Base-by-base conservation (phyloP, 129 eudicot species). In the Centella asiatica region DNA sequence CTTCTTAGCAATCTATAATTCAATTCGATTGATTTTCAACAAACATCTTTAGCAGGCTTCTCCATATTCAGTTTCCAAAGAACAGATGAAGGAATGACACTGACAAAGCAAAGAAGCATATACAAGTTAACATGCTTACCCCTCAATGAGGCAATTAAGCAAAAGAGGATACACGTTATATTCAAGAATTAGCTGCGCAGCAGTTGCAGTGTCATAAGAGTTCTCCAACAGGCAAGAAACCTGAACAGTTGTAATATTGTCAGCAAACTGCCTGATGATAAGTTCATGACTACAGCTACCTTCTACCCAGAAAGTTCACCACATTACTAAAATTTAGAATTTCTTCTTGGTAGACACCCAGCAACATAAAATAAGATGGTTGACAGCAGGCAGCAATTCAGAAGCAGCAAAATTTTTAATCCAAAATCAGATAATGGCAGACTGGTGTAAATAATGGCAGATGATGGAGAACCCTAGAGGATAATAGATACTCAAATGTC, bases 171-270 rank as follows among this genome's bases (percentile, higher is more conserved):
- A 87, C 36, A 77, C 68, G 23, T 65, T 76, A 71, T 87, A 58
- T 56, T 80, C 76, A 36, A 77, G 74, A 57, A 92, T 49, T 61
- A 92, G 65, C 66, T 71, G 81, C 18, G 69, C 57, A 62, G 88
- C 83, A 66, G 76, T 74, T 44, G 74, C 64, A 44, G 64, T 50
- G 50, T 81, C 88, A 71, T 84, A 81, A 44, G 67, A 74, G 65
- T 80, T 79, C 69, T 82, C 88, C 69, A 87, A 67, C 56, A 92
- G 88, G 78, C 75, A 77, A 45, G 90, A 84, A 37, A 92, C 78
- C 98, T 92, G 78, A 57, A 58, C 23, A 37, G 40, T 33, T 31
- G 45, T 32, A 29, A 75, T 23, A 65, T 36, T 18, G 4, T 39
- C 67, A 60, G 42, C 49, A 51, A 44, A 9, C 17, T 18, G 15